phyloP scores from a whole-genome alignment of 73 alveolate genomes.

The Uronychia setigera region DNA sequence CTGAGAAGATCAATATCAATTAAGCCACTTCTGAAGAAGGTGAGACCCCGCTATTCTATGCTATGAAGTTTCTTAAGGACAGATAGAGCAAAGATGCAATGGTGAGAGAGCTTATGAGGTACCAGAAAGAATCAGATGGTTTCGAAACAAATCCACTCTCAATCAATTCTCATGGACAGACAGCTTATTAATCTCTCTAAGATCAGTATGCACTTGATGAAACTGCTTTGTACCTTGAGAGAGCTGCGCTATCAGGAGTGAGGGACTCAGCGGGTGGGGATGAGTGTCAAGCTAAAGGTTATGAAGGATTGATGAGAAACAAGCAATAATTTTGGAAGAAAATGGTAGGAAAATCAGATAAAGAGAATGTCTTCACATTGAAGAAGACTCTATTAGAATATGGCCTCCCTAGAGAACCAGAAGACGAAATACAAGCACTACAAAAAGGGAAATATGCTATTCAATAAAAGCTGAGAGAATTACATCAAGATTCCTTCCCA shows the following conservation, averaged over 20 bases:
- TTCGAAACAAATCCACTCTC: not conserved
- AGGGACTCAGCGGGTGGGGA: not conserved
- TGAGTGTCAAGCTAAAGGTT: not conserved
- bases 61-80: not conserved
- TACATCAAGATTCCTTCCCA: not conserved
- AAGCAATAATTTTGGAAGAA: not conserved
- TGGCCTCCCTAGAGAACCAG: not conserved
- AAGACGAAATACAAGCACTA: not conserved
- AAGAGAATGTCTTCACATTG: not conserved
- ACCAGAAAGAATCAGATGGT: not conserved
- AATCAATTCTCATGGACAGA: not conserved
- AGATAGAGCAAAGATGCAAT: not conserved
- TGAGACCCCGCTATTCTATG: not conserved
- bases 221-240: not conserved
- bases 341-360: not conserved
- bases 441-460: not conserved
- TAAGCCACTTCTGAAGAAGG: not conserved
- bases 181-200: not conserved
- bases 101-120: not conserved
- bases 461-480: no score
- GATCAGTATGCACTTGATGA: not conserved
- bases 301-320: not conserved
- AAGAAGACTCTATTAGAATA: not conserved
- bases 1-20: not conserved
- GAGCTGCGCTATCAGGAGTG: not conserved